These are phyloP conservation scores for Didymella keratinophila DNA, from an alignment of 2,329 filamentous ascomycete genomes.

Conservation along the genomic window DNA sequence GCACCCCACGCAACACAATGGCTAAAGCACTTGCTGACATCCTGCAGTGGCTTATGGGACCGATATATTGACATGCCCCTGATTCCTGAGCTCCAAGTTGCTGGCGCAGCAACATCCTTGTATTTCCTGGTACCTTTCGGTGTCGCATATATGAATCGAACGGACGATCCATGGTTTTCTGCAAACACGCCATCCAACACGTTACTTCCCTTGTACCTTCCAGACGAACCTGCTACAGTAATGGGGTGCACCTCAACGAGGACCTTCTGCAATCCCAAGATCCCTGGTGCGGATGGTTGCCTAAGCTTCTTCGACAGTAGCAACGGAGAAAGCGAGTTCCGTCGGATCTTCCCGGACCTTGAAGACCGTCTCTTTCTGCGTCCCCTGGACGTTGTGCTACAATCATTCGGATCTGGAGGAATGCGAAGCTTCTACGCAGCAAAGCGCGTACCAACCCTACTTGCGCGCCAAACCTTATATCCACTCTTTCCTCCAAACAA, in stretches of 20 bases:
- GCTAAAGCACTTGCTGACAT: too few species aligned
- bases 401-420: neutral
- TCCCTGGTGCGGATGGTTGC: neutral
- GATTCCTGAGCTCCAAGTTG: neutral
- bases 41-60: too few species aligned
- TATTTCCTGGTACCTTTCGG: neutral
- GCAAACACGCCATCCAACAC: neutral
- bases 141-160: neutral
- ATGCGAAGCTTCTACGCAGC: neutral
- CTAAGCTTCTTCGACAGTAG: neutral
- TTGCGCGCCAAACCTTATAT: slow-evolving; percentile 1
- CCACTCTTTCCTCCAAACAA: neutral
- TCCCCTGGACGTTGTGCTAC: neutral
- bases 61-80: too few species aligned
- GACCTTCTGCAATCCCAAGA: slow-evolving; percentile 1
- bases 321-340: neutral
- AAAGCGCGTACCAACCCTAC: slow-evolving; percentile 3
- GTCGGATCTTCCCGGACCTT: neutral
- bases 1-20: too few species aligned
- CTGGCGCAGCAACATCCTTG: neutral
- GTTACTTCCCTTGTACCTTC: neutral
- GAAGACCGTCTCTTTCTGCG: neutral
- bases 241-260: neutral
- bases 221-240: neutral
- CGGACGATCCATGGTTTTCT: slow-evolving; percentile 12